Evolutionary conservation across 163 green algal genomes (phyloP), one percentile per base, ranked within the genome.

Genomic region (Chlamydomonas reinhardtii): DNA sequence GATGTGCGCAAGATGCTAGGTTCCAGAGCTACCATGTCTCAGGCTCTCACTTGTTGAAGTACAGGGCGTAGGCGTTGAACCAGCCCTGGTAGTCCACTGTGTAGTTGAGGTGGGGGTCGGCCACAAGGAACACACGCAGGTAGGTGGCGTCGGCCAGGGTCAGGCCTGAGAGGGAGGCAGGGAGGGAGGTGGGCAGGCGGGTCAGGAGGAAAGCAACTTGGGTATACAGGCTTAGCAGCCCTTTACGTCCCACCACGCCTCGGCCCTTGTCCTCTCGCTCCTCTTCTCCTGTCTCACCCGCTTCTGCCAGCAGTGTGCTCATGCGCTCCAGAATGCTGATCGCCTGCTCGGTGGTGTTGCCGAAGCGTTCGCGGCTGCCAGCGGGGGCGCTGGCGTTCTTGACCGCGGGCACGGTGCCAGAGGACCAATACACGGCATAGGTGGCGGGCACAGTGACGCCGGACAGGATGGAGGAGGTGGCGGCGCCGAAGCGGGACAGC

Each of bases 271-370:
- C n/a, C 48, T 17, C 17, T 48, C 39, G 56, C 56, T 64, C 5
- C 56, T 65, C 22, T 9, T 29, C 56, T 64, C 5, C 56, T 65
- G 3, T 9, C 64, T 27, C 64, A 70, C 64, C 64, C 15, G 27
- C 29, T 0, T 70, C 64, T 29, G 64, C 64, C 64, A 70, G 29
- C 64, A 70, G 64, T 11, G 64, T 20, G 22, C 15, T 32, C 64
- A 70, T 29, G 2, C 64, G 64, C 4, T 32, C 29, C 29, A 70
- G 29, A 12, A 32, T 35, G 29, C 64, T 70, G 64, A 70, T 70
- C 29, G 64, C 29, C 29, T 70, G 64, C 64, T 70, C 64, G 29
- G 64, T 70, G 64, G 64, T 70, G 64, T 70, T 70, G 64, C 64
- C 64, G 64, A 70, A 70, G 29, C 64, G 64, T 29, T 70, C 64